These are phyloP conservation scores for Moelleriella libera DNA, from an alignment of 2,329 filamentous ascomycete genomes.

Conservation along the genomic window DNA sequence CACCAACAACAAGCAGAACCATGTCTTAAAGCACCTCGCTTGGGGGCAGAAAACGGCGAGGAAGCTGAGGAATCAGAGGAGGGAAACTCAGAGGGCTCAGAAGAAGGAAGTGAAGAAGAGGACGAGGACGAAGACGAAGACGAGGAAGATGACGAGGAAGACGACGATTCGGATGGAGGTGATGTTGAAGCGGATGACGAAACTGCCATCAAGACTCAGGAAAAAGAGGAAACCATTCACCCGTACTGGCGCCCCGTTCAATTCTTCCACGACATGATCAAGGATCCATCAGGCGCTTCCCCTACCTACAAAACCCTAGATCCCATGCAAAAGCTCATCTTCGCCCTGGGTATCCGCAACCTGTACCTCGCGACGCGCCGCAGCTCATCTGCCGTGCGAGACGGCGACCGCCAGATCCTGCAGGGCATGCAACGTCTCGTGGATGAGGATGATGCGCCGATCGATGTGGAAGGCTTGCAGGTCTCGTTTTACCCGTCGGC, in stretches of 20 bases:
- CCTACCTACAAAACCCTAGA: neutral
- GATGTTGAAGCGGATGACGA: too few relatives aligned
- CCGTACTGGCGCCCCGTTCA: slow-evolving; percentile 2
- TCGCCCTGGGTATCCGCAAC: slow-evolving; percentile 4
- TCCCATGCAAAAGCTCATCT: slow-evolving; percentile 3
- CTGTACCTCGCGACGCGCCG: slow-evolving; percentile 2
- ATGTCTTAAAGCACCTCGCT: too few relatives aligned
- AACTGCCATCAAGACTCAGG: too few relatives aligned
- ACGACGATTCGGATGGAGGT: too few relatives aligned
- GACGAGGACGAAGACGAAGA: neutral
- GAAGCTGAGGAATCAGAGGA: too few relatives aligned
- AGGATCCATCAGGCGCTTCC: neutral
- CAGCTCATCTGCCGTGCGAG: neutral
- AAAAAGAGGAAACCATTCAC: neutral
- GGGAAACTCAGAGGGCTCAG: too few relatives aligned
- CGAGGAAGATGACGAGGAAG: too few relatives aligned
- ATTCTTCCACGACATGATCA: slow-evolving; percentile 5
- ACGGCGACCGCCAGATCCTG: slow-evolving; percentile 3
- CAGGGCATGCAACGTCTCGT: slow-evolving; percentile 1
- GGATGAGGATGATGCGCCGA: neutral
- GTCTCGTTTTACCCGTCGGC: slow-evolving; percentile 3
- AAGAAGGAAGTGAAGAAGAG: too few relatives aligned
- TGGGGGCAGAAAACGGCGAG: too few relatives aligned
- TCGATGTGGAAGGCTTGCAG: neutral
- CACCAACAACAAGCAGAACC: too few relatives aligned